Conservation (phyloP, 1,284 basidiomycete species). For the Inonotus obliquus region DNA sequence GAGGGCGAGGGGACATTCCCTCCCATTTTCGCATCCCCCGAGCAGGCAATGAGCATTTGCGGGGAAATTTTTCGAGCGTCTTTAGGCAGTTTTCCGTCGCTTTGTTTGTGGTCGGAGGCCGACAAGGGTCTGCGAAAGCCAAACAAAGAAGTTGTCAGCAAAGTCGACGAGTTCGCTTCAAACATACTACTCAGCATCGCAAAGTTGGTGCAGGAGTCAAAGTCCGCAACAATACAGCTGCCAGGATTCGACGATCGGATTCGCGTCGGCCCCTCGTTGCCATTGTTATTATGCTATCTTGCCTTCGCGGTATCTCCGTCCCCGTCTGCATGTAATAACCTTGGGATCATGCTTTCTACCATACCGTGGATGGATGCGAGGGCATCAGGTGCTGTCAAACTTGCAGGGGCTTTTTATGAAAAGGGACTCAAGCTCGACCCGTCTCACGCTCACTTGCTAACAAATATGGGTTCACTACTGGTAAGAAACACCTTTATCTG, state of each 20-base stretch:
- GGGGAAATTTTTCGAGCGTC: slow-evolving; percentile 34
- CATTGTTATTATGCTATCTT: slow-evolving; percentile 54
- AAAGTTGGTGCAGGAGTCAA: slow-evolving; percentile 46
- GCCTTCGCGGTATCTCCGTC: slow-evolving; percentile 49
- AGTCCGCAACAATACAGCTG: slow-evolving; percentile 24
- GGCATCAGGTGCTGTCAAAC: slow-evolving; percentile 28
- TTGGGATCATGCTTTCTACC: slow-evolving; percentile 53
- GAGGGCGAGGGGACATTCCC: slow-evolving; percentile 38
- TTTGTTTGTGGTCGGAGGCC: slow-evolving; percentile 25
- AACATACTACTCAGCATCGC: slow-evolving; percentile 53
- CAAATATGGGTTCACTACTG: slow-evolving; percentile 55
- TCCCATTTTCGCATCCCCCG: slow-evolving; percentile 40
- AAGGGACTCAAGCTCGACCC: slow-evolving; percentile 48
- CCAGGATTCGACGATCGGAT: slow-evolving; percentile 32
- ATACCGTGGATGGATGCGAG: slow-evolving; percentile 26
- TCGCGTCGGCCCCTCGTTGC: slow-evolving; percentile 41
- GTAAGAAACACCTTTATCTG: neutral
- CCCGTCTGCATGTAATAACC: slow-evolving; percentile 56
- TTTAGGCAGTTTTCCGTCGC: slow-evolving; percentile 33
- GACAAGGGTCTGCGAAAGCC: slow-evolving; percentile 21
- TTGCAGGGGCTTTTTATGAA: slow-evolving; percentile 54
- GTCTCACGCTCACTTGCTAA: slow-evolving; percentile 54
- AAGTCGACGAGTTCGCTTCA: slow-evolving; percentile 41
- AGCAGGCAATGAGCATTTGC: slow-evolving; percentile 35
- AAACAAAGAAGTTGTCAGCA: slow-evolving; percentile 23